Evolutionary conservation across 208 protist genomes (phyloP).

Genomic region (Acanthamoeba quina): DNA sequence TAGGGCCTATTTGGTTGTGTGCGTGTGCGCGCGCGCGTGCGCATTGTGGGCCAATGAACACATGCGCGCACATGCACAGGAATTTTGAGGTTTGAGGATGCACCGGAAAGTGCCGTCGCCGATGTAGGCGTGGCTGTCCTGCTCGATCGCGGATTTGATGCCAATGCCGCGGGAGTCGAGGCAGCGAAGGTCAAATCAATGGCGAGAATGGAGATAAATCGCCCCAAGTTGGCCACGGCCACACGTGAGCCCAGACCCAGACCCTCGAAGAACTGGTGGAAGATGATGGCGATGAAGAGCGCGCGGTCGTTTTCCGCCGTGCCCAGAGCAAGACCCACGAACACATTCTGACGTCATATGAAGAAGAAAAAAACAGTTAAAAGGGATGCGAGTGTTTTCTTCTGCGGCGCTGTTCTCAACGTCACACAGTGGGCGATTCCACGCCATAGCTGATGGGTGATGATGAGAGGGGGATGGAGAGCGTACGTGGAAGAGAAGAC

Average conservation of each 20-base stretch:
- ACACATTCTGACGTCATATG: constrained; percentile 21
- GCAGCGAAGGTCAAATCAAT: constrained; percentile 35
- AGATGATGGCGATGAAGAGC: constrained; percentile 66
- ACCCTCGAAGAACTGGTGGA: constrained; percentile 73
- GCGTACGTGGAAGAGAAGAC: constrained; percentile 65
- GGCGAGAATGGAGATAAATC: not conserved
- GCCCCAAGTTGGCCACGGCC: not conserved
- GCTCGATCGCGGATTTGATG: not conserved
- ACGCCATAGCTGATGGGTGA: too few species aligned
- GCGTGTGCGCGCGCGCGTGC: too few species aligned
- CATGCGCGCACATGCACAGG: not conserved
- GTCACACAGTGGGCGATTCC: too few species aligned
- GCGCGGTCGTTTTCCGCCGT: constrained; percentile 21
- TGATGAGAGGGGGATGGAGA: too few species aligned
- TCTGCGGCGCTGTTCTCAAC: too few species aligned
- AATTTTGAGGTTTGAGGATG: too few species aligned
- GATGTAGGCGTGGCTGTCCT: not conserved
- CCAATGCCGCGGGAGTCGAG: constrained; percentile 45
- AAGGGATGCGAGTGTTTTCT: too few species aligned
- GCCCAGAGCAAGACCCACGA: constrained; percentile 43
- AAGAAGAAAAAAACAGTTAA: too few species aligned
- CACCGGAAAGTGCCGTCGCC: constrained; percentile 43
- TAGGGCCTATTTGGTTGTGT: constrained; percentile 28
- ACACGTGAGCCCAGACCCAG: constrained; percentile 38
- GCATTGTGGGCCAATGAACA: too few species aligned